Evolutionary conservation across 2,329 filamentous ascomycete genomes (phyloP).

Genomic region (Fusarium anthophilum): DNA sequence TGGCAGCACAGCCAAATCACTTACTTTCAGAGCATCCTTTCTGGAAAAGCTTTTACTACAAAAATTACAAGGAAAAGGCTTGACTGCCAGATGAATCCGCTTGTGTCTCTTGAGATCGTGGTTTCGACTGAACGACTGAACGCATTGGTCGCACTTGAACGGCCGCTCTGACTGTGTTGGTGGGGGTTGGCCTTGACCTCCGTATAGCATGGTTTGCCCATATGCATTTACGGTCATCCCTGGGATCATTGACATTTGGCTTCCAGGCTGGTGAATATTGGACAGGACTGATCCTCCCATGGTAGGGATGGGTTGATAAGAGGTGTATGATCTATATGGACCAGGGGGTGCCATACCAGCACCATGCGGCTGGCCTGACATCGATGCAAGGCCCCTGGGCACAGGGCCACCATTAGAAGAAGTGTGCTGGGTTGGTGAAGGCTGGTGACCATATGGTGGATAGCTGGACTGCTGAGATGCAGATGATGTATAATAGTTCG

Average conservation of each 20-base stretch:
- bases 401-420: conserved; percentile 54
- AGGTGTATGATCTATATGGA: conserved; percentile 58
- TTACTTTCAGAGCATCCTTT: conserved; percentile 96
- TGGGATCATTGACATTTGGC: conserved; percentile 76
- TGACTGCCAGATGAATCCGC: conserved; percentile 92
- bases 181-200: conserved; percentile 58
- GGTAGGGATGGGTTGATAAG: conserved; percentile 64
- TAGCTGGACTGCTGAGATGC: conserved; percentile 58
- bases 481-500: conserved; percentile 68
- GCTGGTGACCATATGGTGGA: conserved; percentile 53
- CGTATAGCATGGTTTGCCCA: conserved; percentile 70
- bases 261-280: conserved; percentile 78
- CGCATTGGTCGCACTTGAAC: conserved; percentile 93
- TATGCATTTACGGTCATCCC: conserved; percentile 64
- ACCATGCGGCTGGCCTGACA: conserved; percentile 37
- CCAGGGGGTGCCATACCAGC: conserved; percentile 59
- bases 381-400: conserved; percentile 51
- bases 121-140: conserved; percentile 94
- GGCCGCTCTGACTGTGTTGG: conserved; percentile 76
- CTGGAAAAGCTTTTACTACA: conserved; percentile 98
- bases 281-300: conserved; percentile 76
- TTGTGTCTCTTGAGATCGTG: conserved; percentile 97
- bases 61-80: conserved; percentile 90
- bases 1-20: conserved; percentile 36
- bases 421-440: conserved; percentile 55